Percentiles rank a stretch among this genome's conserved stretches.
These are phyloP conservation scores for Ceratocystis huliohia DNA, from an alignment of 2,329 filamentous ascomycete genomes.

Conservation along the genomic window DNA sequence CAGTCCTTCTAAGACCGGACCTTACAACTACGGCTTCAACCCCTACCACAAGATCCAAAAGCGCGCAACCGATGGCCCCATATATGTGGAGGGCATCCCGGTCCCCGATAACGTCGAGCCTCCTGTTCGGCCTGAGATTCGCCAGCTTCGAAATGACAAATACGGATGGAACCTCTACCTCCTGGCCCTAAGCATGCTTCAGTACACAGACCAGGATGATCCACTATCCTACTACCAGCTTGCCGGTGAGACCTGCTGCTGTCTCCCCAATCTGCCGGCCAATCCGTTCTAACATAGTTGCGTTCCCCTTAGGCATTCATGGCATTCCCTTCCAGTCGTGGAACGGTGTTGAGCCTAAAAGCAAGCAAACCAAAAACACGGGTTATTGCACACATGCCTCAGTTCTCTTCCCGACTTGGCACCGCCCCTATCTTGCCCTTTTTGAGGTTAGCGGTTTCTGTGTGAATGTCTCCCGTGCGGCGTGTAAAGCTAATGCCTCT, in stretches of 20 bases:
- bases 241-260: conserved; percentile 42
- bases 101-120: conserved; percentile 30
- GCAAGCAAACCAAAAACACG: conserved; percentile 27
- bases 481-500: not conserved
- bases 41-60: conserved; percentile 8
- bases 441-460: conserved; percentile 37
- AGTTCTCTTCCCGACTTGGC: conserved; percentile 68
- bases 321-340: conserved; percentile 53
- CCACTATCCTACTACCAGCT: conserved; percentile 67
- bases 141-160: conserved; percentile 48
- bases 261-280: not conserved
- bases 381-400: conserved; percentile 71
- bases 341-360: conserved; percentile 40
- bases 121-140: conserved; percentile 51
- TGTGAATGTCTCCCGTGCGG: not conserved
- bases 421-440: conserved; percentile 61
- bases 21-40: conserved; percentile 20
- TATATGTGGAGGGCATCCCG: conserved; percentile 15
- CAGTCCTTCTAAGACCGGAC: conserved; percentile 14
- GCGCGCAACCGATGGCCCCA: conserved; percentile 4
- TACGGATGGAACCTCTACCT: conserved; percentile 68
- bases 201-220: conserved; percentile 49
- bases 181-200: conserved; percentile 59
- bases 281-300: not conserved
- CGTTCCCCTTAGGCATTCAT: conserved; percentile 51